phyloP scores from a whole-genome alignment of 495 filamentous ascomycete species.

The Ramalina intermedia region DNA sequence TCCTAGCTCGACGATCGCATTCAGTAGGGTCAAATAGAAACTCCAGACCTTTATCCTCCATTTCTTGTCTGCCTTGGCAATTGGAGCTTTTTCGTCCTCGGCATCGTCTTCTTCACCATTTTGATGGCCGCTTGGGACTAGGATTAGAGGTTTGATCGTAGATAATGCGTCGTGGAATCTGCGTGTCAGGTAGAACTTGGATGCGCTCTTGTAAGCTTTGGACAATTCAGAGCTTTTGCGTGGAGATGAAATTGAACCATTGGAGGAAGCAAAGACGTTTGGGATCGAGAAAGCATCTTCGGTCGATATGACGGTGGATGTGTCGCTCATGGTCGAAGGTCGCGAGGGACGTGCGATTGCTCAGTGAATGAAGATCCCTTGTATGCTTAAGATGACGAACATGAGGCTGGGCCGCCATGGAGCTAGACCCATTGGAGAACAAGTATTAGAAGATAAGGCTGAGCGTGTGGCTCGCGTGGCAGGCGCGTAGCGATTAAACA shows the following conservation, averaged over 20 bases:
- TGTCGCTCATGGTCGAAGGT: constrained; percentile 8
- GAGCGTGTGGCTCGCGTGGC: too few relatives aligned
- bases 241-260: constrained; percentile 37
- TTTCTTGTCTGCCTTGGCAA: constrained; percentile 55
- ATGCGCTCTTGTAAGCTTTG: constrained; percentile 79
- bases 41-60: constrained; percentile 93
- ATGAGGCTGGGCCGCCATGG: neutral
- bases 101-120: constrained; percentile 25
- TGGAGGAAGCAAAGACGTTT: constrained; percentile 32
- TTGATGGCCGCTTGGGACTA: constrained; percentile 16
- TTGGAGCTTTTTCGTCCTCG: constrained; percentile 39
- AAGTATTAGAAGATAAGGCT: too few relatives aligned
- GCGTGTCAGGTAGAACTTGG: constrained; percentile 82
- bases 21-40: constrained; percentile 83
- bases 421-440: too few relatives aligned
- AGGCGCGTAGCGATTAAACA: too few relatives aligned
- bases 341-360: neutral
- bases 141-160: constrained; percentile 65
- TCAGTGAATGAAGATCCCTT: neutral
- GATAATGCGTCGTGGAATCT: constrained; percentile 78
- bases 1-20: constrained; percentile 76
- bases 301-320: constrained; percentile 6
- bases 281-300: constrained; percentile 24
- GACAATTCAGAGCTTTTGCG: constrained; percentile 50
- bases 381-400: neutral